Evolutionary conservation across 805 yeast genomes (phyloP).

Genomic region (Hanseniaspora nectarophila): DNA sequence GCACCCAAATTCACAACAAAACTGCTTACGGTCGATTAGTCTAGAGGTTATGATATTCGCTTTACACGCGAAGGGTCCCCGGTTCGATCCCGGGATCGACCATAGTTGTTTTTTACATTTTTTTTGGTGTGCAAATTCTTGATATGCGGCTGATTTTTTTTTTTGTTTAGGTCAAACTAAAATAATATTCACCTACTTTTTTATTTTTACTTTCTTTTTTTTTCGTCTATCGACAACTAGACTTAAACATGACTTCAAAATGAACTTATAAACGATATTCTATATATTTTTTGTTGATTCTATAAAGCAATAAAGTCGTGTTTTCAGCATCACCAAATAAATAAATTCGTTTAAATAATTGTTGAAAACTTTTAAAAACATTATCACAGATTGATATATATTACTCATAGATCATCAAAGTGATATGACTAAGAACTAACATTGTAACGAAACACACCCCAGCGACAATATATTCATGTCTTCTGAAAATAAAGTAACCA

Average conservation of each 20-base stretch:
- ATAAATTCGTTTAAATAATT: too few species aligned
- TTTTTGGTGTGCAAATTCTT: neutral
- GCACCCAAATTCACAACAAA: too few species aligned
- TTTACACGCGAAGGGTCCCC: conserved; percentile 32
- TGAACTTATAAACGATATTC: conserved; percentile 6
- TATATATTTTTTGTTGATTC: neutral
- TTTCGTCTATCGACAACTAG: neutral
- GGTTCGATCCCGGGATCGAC: conserved; percentile 32
- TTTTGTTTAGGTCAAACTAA: neutral
- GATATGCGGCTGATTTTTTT: neutral
- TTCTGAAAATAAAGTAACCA: conserved; percentile 4
- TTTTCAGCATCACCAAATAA: neutral
- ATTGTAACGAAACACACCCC: too few species aligned
- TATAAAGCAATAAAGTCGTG: too few species aligned
- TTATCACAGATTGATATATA: too few species aligned
- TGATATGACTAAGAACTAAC: too few species aligned
- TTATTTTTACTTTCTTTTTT: too few species aligned
- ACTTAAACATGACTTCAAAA: too few species aligned
- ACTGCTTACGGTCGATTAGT: conserved; percentile 29
- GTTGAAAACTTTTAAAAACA: too few species aligned
- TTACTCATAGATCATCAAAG: too few species aligned
- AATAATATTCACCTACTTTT: too few species aligned
- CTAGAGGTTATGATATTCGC: conserved; percentile 31
- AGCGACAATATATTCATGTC: neutral
- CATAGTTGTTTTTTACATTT: conserved; percentile 13